A percentile compares a stretch with the other conserved stretches of the same genome.
Conservation (phyloP, 83 land plant species). For the Larix sibirica region DNA sequence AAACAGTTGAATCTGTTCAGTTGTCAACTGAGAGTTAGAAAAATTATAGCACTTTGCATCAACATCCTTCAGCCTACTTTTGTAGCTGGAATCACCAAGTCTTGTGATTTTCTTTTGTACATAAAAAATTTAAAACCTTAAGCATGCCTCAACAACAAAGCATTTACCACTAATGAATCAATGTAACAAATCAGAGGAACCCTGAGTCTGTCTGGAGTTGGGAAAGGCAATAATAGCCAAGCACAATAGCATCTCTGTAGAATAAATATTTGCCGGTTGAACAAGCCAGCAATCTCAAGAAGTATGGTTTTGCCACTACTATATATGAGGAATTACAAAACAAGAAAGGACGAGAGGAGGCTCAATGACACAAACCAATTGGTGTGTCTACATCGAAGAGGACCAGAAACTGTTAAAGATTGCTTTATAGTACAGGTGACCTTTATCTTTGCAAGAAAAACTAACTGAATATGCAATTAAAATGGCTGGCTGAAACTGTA, state of each 20-base stretch:
- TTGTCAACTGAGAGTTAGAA: neutral
- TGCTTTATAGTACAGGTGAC: neutral
- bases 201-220: neutral
- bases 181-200: too few relatives aligned
- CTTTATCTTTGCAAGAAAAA: conserved; percentile 4
- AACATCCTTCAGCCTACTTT: neutral
- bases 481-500: neutral
- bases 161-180: too few relatives aligned
- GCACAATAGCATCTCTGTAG: neutral
- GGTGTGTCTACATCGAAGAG: neutral
- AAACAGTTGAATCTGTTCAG: neutral
- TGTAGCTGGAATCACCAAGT: neutral
- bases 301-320: neutral
- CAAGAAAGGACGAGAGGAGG: neutral
- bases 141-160: neutral
- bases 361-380: neutral
- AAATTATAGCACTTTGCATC: neutral
- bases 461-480: neutral
- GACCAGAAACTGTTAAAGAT: neutral
- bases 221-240: neutral
- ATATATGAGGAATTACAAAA: neutral
- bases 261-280: neutral
- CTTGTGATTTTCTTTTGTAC: neutral
- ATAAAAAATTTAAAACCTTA: neutral
- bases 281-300: neutral